Evolutionary conservation across 2,329 filamentous ascomycete species (phyloP).

Genomic region (Aspergillus proliferans): DNA sequence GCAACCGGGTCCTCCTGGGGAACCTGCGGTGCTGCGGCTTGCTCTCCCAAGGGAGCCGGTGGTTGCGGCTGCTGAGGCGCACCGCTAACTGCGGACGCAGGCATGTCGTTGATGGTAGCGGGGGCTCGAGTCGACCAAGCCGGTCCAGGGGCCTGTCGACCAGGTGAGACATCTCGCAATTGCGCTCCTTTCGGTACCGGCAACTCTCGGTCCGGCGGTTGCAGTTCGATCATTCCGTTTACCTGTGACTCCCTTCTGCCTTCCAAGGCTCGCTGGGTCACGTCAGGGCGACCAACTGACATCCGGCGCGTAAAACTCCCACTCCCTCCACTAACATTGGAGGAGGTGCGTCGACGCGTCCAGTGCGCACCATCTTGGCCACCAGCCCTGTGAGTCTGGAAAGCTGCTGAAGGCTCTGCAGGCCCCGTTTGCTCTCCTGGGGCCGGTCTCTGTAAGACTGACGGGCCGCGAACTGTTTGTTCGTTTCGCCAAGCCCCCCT

Average conservation of each 20-base stretch:
- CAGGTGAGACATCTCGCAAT: constrained; percentile 19
- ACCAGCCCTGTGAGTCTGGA: constrained; percentile 68
- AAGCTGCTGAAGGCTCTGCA: constrained; percentile 77
- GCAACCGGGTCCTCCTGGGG: constrained; percentile 40
- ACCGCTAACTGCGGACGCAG: constrained; percentile 13
- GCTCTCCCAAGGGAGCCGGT: constrained; percentile 13
- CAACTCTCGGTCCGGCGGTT: constrained; percentile 22
- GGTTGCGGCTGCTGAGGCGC: constrained; percentile 12
- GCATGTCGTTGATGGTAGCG: constrained; percentile 23
- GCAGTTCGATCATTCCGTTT: constrained; percentile 29
- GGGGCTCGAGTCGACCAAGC: constrained; percentile 25
- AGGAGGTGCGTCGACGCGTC: constrained; percentile 74
- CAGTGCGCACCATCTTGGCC: constrained; percentile 60
- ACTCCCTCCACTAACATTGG: constrained; percentile 83
- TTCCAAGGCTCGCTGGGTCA: constrained; percentile 35
- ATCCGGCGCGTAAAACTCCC: constrained; percentile 61
- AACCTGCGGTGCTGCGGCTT: constrained; percentile 9
- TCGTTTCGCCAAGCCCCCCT: constrained; percentile 65
- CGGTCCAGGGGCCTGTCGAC: constrained; percentile 20
- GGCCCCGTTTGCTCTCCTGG: constrained; percentile 58
- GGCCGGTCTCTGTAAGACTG: constrained; percentile 68
- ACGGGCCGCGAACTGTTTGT: constrained; percentile 61
- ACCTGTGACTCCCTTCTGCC: constrained; percentile 34
- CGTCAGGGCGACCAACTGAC: constrained; percentile 48
- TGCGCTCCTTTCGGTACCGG: constrained; percentile 16